phyloP scores from a whole-genome alignment of 1,284 basidiomycete genomes.

The Ustilago trichophora region DNA sequence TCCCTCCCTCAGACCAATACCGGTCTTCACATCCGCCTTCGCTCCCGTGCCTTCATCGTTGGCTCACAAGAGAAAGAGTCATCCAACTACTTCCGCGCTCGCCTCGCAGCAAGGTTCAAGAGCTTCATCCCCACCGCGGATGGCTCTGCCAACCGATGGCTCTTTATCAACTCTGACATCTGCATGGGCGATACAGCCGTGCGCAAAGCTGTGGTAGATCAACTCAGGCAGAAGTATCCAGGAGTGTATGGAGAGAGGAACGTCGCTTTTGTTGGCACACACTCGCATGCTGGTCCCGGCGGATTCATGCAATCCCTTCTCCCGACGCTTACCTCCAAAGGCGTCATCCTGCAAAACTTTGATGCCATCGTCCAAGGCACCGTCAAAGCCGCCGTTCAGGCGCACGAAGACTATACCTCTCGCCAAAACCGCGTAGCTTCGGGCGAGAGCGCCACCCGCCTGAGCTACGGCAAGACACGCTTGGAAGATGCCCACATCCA shows the following conservation, averaged over 20 bases:
- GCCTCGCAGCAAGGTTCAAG: slow-evolving; percentile 7
- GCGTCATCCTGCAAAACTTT: slow-evolving; percentile 73
- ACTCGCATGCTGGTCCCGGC: slow-evolving; percentile 80
- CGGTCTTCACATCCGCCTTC: slow-evolving; percentile 81
- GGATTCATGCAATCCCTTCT: slow-evolving; percentile 78
- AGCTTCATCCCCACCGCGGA: slow-evolving; percentile 42
- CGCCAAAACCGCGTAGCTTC: slow-evolving; percentile 5
- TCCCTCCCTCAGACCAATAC: slow-evolving; percentile 76
- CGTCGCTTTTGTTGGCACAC: slow-evolving; percentile 79
- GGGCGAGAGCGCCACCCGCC: slow-evolving; percentile 5
- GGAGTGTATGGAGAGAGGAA: slow-evolving; percentile 77
- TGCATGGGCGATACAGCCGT: slow-evolving; percentile 77
- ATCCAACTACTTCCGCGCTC: background rate
- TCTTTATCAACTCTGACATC: slow-evolving; percentile 79
- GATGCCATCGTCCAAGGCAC: slow-evolving; percentile 77
- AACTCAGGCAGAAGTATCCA: slow-evolving; percentile 72
- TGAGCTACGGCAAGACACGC: slow-evolving; percentile 74
- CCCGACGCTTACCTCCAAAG: slow-evolving; percentile 78
- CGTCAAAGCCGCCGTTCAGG: slow-evolving; percentile 75
- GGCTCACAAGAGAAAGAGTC: slow-evolving; percentile 67
- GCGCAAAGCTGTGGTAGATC: slow-evolving; percentile 75
- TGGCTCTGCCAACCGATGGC: slow-evolving; percentile 69
- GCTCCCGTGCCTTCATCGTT: slow-evolving; percentile 79
- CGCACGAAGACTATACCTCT: slow-evolving; percentile 72
- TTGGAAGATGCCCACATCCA: slow-evolving; percentile 76